A percentile compares a stretch with the other conserved stretches of the same genome.
phyloP scores from a whole-genome alignment of 1,139 yeast species.

The Yueomyces sp. region DNA sequence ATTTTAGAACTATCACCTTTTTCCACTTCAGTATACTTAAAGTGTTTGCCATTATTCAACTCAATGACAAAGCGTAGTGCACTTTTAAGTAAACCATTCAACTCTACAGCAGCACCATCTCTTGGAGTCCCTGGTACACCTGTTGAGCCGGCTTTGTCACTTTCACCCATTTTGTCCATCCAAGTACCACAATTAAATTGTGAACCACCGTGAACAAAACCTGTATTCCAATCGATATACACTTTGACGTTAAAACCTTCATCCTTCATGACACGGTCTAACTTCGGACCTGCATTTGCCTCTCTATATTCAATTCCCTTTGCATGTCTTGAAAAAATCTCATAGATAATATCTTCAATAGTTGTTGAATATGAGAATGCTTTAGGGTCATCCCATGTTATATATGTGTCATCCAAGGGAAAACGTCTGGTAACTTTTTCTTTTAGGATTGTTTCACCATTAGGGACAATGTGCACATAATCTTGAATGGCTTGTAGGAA shows the following conservation, averaged over 20 bases:
- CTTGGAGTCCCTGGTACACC: slow-evolving; percentile 96
- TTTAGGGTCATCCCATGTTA: slow-evolving; percentile 52
- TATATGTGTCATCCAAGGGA: slow-evolving; percentile 77
- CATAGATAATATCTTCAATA: slow-evolving; percentile 67
- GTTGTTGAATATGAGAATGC: slow-evolving; percentile 67
- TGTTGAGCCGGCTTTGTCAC: slow-evolving; percentile 64
- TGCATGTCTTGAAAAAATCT: slow-evolving; percentile 78
- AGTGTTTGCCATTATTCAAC: slow-evolving; percentile 40
- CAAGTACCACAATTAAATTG: slow-evolving; percentile 94
- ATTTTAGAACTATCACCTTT: slow-evolving; percentile 47
- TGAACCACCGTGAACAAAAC: slow-evolving; percentile 83
- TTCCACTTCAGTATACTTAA: slow-evolving; percentile 42
- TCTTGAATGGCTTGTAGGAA: slow-evolving; percentile 81
- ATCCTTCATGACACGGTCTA: slow-evolving; percentile 86
- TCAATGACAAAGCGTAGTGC: slow-evolving; percentile 66
- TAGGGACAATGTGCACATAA: slow-evolving; percentile 55
- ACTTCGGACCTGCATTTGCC: slow-evolving; percentile 83
- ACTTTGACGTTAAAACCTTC: slow-evolving; percentile 84
- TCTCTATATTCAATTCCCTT: slow-evolving; percentile 78
- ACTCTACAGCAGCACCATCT: slow-evolving; percentile 93
- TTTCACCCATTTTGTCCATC: slow-evolving; percentile 99
- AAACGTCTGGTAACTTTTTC: slow-evolving; percentile 72
- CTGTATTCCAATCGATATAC: slow-evolving; percentile 78
- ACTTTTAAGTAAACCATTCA: slow-evolving; percentile 79
- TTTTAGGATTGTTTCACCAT: slow-evolving; percentile 53